Percentiles rank a stretch among this genome's conserved stretches.
Conservation (phyloP, 129 eudicot species). For the Lactuca saligna region DNA sequence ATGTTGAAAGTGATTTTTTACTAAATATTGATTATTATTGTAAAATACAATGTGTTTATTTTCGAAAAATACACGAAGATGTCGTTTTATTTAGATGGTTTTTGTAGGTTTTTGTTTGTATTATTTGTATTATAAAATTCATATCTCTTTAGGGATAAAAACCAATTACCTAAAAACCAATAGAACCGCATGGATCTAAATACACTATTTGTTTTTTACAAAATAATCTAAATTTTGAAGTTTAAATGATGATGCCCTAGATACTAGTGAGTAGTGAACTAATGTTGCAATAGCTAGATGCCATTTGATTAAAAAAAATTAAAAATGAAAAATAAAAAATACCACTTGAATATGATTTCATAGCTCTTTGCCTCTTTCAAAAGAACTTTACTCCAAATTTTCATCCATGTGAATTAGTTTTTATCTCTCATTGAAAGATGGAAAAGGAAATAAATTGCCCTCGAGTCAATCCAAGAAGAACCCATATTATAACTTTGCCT, state of each 20-base stretch:
- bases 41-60: too few species aligned
- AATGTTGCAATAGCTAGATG: not conserved
- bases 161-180: too few species aligned
- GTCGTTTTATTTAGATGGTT: too few species aligned
- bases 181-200: too few species aligned
- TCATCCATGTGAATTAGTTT: constrained; percentile 33
- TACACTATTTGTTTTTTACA: not conserved
- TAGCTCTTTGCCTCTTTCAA: constrained; percentile 12
- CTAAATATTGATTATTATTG: too few species aligned
- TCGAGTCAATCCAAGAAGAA: constrained; percentile 45
- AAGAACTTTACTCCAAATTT: constrained; percentile 19
- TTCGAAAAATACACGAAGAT: too few species aligned
- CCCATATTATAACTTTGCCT: constrained; percentile 42
- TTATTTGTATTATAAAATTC: not conserved
- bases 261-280: not conserved
- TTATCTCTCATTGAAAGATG: constrained; percentile 39
- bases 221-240: not conserved
- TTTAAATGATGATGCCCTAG: too few species aligned
- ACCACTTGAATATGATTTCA: constrained; percentile 2
- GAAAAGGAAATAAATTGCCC: constrained; percentile 39
- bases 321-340: not conserved
- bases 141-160: too few species aligned
- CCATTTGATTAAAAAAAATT: not conserved
- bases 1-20: too few species aligned
- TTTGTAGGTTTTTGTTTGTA: too few species aligned